Base-by-base conservation (phyloP, 1,284 basidiomycete genomes). In the Hymenochaete sp. region DNA sequence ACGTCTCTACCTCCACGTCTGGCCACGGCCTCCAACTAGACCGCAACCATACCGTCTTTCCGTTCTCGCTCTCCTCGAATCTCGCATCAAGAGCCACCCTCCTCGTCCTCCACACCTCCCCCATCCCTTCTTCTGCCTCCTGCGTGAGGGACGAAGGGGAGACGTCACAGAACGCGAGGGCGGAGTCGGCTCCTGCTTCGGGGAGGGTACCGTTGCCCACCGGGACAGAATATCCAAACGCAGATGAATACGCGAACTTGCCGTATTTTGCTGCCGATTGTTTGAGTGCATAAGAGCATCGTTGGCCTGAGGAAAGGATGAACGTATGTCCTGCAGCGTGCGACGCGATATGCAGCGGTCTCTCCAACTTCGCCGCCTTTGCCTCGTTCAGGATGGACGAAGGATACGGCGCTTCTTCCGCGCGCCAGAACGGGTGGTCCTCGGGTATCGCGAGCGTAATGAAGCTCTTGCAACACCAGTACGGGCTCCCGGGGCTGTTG, bases 381-480 rank as follows among this genome's bases (percentile, higher is more conserved):
- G 66, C 70, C 36, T 64, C 62, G 49, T 67, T 62, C 55, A 75
- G 54, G 42, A 64, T 52, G 24, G 53, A 44, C 0, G 82, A 6
- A 35, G 32, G 82, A 60, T 77, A 81, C 1, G 73, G 68, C 47
- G 79, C 75, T 59, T 87, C 83, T 16, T 67, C 54, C 0, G 74
- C 65, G 0, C 72, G 57, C 84, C 83, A 87, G 68, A 86, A 86
- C 0, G 80, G 79, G 56, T 86, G 82, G 0, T 68, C 64, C 13
- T 72, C 66, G 0, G 79, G 71, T 1, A 84, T 68, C 2, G 79
- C 67, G n/a, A 87, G 72, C 3, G 78, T 64, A 32, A 81, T 68
- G 61, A 87, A 87, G 1, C 82, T 78, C 56, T 87, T 85, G 67
- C 80, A 86, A 56, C 77, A 82, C 84, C 84, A 87, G 62, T 87